Conservation (phyloP, 1,139 yeast genomes). For the Ogataea hybrid region DNA sequence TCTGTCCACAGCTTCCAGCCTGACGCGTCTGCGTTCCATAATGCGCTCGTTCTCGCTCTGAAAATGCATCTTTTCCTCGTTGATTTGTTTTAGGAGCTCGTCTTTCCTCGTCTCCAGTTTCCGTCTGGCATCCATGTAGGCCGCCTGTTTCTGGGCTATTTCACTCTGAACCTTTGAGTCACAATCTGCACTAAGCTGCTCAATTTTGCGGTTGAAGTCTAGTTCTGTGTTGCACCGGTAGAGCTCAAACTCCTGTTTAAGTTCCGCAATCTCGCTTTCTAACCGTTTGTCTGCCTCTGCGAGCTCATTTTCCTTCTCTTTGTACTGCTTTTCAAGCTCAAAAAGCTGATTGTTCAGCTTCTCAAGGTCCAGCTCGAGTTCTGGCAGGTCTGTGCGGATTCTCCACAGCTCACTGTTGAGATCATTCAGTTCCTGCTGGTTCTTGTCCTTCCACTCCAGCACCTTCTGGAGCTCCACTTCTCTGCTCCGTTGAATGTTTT, state of each 20-base stretch:
- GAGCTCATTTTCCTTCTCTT: constrained; percentile 18
- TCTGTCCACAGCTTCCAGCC: constrained; percentile 7
- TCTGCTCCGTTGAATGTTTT: constrained; percentile 13
- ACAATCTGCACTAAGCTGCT: constrained; percentile 18
- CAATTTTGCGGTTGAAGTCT: constrained; percentile 18
- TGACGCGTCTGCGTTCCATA: constrained; percentile 1
- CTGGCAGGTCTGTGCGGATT: constrained; percentile 25
- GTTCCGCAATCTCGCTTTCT: constrained; percentile 10
- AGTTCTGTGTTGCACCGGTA: constrained; percentile 16
- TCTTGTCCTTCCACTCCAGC: constrained; percentile 13
- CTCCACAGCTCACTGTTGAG: constrained; percentile 22
- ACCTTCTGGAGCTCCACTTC: constrained; percentile 14
- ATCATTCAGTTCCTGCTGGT: constrained; percentile 14
- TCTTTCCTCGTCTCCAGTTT: constrained; percentile 4
- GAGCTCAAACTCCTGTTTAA: constrained; percentile 14
- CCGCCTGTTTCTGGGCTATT: constrained; percentile 11
- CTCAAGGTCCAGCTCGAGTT: constrained; percentile 25
- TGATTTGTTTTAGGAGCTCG: constrained; percentile 19
- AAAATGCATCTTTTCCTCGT: constrained; percentile 22
- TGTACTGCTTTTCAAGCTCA: constrained; percentile 15
- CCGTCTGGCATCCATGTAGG: constrained; percentile 10
- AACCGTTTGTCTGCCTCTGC: constrained; percentile 11
- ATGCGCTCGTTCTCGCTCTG: constrained; percentile 34
- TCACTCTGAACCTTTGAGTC: constrained; percentile 16
- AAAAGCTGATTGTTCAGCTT: constrained; percentile 13